phyloP scores from a whole-genome alignment of 495 filamentous ascomycete species.

The Lepidopterella palustris region DNA sequence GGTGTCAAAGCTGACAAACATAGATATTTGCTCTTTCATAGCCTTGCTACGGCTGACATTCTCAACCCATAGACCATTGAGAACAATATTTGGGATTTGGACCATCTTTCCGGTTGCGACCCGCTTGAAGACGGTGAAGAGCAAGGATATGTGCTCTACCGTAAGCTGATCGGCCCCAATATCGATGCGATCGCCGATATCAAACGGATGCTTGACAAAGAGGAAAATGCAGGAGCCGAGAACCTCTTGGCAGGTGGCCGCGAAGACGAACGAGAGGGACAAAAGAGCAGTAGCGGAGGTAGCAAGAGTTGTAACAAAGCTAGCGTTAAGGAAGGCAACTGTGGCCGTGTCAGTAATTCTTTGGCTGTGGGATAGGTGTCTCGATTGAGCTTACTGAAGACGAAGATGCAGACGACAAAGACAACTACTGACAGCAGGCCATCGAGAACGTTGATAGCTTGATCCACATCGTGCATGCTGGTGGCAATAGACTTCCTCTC shows the following conservation, averaged over 20 bases:
- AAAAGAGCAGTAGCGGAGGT: constrained; percentile 94
- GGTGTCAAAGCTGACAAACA: constrained; percentile 79
- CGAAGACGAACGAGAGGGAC: constrained; percentile 90
- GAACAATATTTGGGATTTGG: constrained; percentile 82
- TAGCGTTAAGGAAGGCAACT: constrained; percentile 78
- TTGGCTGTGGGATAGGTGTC: not conserved
- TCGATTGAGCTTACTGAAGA: constrained; percentile 59
- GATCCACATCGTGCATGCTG: constrained; percentile 95
- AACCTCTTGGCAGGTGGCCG: constrained; percentile 85
- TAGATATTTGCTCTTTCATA: constrained; percentile 79
- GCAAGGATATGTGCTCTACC: constrained; percentile 89
- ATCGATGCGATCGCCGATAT: constrained; percentile 91
- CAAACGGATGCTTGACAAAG: constrained; percentile 92
- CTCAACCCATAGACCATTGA: constrained; percentile 88
- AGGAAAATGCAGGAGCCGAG: constrained; percentile 95
- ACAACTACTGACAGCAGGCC: constrained; percentile 72
- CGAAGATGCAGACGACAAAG: constrained; percentile 70
- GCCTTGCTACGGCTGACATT: constrained; percentile 84
- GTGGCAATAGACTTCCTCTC: constrained; percentile 77
- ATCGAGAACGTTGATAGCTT: constrained; percentile 87
- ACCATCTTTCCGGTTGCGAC: constrained; percentile 76
- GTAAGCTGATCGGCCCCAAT: constrained; percentile 64
- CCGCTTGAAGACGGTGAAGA: constrained; percentile 88
- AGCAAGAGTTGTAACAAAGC: constrained; percentile 78
- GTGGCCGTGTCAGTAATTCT: constrained; percentile 26